Evolutionary conservation across 148 eudicot species (phyloP).

Genomic region (Fagopyrum homotropicum): DNA sequence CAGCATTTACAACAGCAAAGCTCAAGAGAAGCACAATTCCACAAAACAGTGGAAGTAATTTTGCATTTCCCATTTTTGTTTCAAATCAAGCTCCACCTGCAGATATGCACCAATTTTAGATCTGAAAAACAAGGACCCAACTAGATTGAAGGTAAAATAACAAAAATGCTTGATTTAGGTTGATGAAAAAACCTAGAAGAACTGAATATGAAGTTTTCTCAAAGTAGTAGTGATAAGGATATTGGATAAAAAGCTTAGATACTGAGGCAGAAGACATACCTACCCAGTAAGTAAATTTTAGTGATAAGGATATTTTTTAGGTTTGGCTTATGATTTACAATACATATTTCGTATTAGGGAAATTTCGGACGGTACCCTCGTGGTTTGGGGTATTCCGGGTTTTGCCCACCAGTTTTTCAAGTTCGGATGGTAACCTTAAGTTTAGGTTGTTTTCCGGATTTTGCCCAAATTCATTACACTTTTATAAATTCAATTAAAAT

Average conservation of each 20-base stretch:
- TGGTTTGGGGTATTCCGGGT: too few species aligned
- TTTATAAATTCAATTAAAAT: too few species aligned
- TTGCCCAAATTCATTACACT: too few species aligned
- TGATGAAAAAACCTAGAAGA: too few species aligned
- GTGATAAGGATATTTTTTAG: too few species aligned
- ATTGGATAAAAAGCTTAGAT: not conserved
- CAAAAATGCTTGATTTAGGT: not conserved
- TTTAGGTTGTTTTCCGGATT: too few species aligned
- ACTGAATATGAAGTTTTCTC: too few species aligned
- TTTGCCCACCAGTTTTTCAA: too few species aligned
- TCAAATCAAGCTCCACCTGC: not conserved
- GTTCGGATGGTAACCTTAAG: too few species aligned
- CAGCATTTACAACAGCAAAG: conserved; percentile 18
- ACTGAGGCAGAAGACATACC: not conserved
- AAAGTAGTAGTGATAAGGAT: not conserved
- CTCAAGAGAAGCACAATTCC: conserved; percentile 4
- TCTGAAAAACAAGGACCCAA: not conserved
- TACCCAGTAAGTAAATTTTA: not conserved
- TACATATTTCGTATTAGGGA: too few species aligned
- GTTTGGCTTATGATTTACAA: too few species aligned
- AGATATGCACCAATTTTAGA: not conserved
- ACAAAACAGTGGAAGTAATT: not conserved
- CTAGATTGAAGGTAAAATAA: not conserved
- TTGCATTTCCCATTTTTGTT: not conserved
- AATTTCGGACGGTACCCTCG: too few species aligned